Percentiles rank a stretch among this genome's conserved stretches.
Evolutionary conservation across 2,329 filamentous ascomycete genomes (phyloP).

Genomic region (Colletotrichum melonis): DNA sequence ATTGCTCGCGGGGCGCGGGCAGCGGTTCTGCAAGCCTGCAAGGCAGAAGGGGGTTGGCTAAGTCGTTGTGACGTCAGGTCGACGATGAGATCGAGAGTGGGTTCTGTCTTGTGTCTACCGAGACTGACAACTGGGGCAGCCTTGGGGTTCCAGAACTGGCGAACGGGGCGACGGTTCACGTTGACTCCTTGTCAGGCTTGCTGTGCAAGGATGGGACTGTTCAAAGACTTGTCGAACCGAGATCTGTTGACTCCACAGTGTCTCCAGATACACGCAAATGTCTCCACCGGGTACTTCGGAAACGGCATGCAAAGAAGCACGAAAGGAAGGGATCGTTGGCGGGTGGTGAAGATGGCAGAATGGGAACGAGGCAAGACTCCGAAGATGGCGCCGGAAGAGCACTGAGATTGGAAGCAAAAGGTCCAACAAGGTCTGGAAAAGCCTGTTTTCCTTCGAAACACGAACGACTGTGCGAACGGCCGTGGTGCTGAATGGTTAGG

Average conservation of each 20-base stretch:
- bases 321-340: constrained; percentile 4
- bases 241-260: constrained; percentile 27
- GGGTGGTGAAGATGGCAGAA: constrained; percentile 31
- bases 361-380: constrained; percentile 19
- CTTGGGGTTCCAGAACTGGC: constrained; percentile 29
- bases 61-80: constrained; percentile 30
- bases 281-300: constrained; percentile 28
- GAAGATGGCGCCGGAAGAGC: constrained; percentile 21
- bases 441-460: constrained; percentile 30
- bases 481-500: constrained; percentile 19
- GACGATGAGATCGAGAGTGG: constrained; percentile 15
- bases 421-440: constrained; percentile 27
- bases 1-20: constrained; percentile 9
- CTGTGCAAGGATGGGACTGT: constrained; percentile 23
- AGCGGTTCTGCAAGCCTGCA: constrained; percentile 23
- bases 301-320: constrained; percentile 14
- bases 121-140: constrained; percentile 13
- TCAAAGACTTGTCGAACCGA: constrained; percentile 29
- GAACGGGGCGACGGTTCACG: constrained; percentile 28
- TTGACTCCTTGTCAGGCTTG: constrained; percentile 12
- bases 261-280: constrained; percentile 29
- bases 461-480: constrained; percentile 21
- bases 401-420: constrained; percentile 28
- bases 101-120: constrained; percentile 4
- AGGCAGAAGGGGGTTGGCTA: constrained; percentile 11